These are phyloP conservation scores for Xenoacremonium recifei DNA, from an alignment of 2,329 filamentous ascomycete species.

Conservation along the genomic window DNA sequence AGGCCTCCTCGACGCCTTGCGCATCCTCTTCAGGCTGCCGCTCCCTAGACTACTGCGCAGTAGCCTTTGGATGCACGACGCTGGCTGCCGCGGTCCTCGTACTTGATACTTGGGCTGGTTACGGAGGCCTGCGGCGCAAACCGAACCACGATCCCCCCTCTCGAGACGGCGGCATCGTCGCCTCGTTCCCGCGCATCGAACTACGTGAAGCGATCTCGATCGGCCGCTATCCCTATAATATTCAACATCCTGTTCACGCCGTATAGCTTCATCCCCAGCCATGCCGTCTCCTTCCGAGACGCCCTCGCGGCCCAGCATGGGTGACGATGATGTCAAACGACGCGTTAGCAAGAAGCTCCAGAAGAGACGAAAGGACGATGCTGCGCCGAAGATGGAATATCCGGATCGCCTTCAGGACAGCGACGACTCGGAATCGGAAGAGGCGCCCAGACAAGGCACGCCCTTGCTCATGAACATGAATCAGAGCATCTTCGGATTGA, in stretches of 20 bases:
- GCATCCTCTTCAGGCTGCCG: background rate
- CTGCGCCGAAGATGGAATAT: conserved; percentile 41
- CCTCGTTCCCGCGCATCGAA: too few species aligned
- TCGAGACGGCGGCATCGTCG: conserved; percentile 1
- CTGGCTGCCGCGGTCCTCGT: too few species aligned
- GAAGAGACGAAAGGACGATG: conserved; percentile 41
- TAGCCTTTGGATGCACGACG: background rate
- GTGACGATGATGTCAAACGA: conserved; percentile 36
- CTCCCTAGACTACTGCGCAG: background rate
- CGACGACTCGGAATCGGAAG: conserved; percentile 49
- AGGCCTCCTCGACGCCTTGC: background rate
- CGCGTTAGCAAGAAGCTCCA: conserved; percentile 44
- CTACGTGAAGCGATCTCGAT: too few species aligned
- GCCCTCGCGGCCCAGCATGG: conserved; percentile 19
- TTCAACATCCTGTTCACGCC: background rate
- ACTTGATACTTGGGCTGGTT: too few species aligned
- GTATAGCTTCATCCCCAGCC: conserved; percentile 1
- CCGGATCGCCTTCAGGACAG: conserved; percentile 53
- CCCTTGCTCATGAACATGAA: conserved; percentile 74
- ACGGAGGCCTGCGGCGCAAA: conserved; percentile 18
- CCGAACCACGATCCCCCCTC: conserved; percentile 8
- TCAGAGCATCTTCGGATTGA: conserved; percentile 90
- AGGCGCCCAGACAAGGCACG: conserved; percentile 43
- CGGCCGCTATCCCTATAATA: too few species aligned
- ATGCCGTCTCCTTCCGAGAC: conserved; percentile 21